Conservation (phyloP, 495 filamentous ascomycete genomes). For the Chaetomidium leptoderma region DNA sequence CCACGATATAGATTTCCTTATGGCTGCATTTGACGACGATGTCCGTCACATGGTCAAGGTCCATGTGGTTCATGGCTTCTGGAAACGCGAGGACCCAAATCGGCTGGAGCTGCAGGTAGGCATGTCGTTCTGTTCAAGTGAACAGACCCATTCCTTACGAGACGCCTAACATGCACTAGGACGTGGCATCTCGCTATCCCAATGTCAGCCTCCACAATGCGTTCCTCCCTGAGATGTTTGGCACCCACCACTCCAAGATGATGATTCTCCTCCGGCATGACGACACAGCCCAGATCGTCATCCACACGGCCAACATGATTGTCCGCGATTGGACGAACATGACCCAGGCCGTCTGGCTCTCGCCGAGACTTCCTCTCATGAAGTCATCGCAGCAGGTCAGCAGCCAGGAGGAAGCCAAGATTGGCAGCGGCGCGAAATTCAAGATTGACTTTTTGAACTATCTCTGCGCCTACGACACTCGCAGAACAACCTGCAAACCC, state of each 20-base stretch:
- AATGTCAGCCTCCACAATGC: conserved; percentile 72
- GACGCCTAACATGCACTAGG: conserved; percentile 31
- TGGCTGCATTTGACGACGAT: conserved; percentile 63
- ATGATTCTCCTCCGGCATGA: conserved; percentile 76
- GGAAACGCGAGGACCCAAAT: conserved; percentile 68
- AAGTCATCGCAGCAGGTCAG: conserved; percentile 1
- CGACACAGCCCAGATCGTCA: conserved; percentile 70
- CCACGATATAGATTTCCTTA: conserved; percentile 71
- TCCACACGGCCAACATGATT: conserved; percentile 91
- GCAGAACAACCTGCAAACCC: conserved; percentile 43
- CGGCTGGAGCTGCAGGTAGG: conserved; percentile 58
- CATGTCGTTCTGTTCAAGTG: neutral
- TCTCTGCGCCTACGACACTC: conserved; percentile 60
- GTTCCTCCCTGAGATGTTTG: conserved; percentile 80
- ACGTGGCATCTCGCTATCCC: conserved; percentile 52
- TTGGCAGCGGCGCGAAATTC: conserved; percentile 66
- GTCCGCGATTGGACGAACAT: conserved; percentile 79
- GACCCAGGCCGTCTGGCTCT: conserved; percentile 80
- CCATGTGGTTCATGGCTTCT: conserved; percentile 81
- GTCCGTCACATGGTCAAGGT: conserved; percentile 59
- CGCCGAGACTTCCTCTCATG: conserved; percentile 61
- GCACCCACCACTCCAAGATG: conserved; percentile 81
- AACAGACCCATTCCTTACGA: neutral
- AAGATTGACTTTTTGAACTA: conserved; percentile 73
- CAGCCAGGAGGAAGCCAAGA: conserved; percentile 9